phyloP scores from a whole-genome alignment of 2,329 filamentous ascomycete genomes.

The Penicillium paneum region DNA sequence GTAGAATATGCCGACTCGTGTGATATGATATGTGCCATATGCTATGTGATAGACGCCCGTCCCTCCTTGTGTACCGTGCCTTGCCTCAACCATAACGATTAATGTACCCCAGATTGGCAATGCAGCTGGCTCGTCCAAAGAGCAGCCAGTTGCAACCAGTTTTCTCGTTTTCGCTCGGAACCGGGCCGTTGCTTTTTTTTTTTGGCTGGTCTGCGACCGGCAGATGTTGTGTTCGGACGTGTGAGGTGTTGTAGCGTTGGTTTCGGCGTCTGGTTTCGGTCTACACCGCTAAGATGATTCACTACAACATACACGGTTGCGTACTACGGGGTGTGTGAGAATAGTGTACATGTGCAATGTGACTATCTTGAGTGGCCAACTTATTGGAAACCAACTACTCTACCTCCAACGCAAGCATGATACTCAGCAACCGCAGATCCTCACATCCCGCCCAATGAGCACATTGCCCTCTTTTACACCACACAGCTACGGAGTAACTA shows the following conservation, averaged over 20 bases:
- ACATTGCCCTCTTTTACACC: neutral
- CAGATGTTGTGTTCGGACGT: neutral
- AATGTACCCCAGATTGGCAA: slow-evolving; percentile 24
- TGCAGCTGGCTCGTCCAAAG: slow-evolving; percentile 11
- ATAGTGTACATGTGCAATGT: neutral
- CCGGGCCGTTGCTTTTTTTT: neutral
- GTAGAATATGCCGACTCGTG: neutral
- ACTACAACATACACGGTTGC: neutral
- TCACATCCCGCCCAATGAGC: neutral
- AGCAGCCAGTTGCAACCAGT: neutral
- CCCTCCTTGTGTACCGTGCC: slow-evolving; percentile 3
- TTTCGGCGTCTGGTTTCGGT: neutral
- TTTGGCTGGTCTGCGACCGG: neutral
- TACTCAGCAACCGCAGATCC: neutral
- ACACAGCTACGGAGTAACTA: too few relatives aligned
- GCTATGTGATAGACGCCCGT: neutral
- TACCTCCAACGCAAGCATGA: neutral
- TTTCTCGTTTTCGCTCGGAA: slow-evolving; percentile 1
- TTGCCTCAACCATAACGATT: neutral
- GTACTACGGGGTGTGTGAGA: neutral
- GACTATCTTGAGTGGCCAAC: neutral
- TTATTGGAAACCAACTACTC: neutral
- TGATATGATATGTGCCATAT: slow-evolving; percentile 1
- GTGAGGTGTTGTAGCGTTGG: neutral
- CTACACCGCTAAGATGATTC: slow-evolving; percentile 10